A percentile compares a stretch with the other conserved stretches of the same genome.
Evolutionary conservation across 805 yeast genomes (phyloP).

Genomic region (Brettanomyces nanus): DNA sequence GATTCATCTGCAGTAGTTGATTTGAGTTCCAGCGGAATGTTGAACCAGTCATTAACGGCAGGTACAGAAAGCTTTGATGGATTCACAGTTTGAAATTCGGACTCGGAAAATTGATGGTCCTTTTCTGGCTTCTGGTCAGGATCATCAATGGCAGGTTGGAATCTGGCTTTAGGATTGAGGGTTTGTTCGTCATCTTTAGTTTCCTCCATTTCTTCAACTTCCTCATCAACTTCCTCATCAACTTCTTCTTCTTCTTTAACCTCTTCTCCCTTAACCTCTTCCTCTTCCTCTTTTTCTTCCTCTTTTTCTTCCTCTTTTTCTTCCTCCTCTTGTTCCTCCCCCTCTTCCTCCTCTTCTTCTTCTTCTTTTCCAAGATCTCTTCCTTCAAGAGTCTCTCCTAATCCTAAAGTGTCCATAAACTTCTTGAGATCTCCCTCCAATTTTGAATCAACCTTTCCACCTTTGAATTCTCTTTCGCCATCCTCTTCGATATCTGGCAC

Average conservation of each 20-base stretch:
- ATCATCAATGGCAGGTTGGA: slow-evolving; percentile 14
- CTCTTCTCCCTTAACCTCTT: slow-evolving; percentile 19
- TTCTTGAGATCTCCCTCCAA: slow-evolving; percentile 47
- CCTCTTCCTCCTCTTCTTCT: slow-evolving; percentile 28
- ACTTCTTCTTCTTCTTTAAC: slow-evolving; percentile 23
- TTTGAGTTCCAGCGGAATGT: slow-evolving; percentile 35
- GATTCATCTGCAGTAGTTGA: slow-evolving; percentile 25
- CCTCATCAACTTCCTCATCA: slow-evolving; percentile 27
- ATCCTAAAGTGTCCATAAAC: slow-evolving; percentile 63
- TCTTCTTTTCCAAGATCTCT: slow-evolving; percentile 29
- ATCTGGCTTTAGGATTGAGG: background rate
- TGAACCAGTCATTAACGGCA: slow-evolving; percentile 70
- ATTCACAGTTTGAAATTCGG: slow-evolving; percentile 38
- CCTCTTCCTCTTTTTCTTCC: slow-evolving; percentile 27
- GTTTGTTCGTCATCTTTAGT: slow-evolving; percentile 3
- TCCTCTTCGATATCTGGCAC: slow-evolving; percentile 37
- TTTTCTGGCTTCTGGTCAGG: slow-evolving; percentile 16
- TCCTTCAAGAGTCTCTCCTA: slow-evolving; percentile 36
- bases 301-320: slow-evolving; percentile 29
- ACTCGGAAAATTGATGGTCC: slow-evolving; percentile 15
- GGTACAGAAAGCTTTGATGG: slow-evolving; percentile 51
- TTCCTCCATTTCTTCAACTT: slow-evolving; percentile 23
- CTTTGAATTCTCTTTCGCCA: slow-evolving; percentile 45
- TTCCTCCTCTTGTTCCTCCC: slow-evolving; percentile 31
- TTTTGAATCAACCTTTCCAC: slow-evolving; percentile 30